These are phyloP conservation scores for Tylopilus sp. DNA, from an alignment of 1,284 basidiomycete species.

Conservation along the genomic window DNA sequence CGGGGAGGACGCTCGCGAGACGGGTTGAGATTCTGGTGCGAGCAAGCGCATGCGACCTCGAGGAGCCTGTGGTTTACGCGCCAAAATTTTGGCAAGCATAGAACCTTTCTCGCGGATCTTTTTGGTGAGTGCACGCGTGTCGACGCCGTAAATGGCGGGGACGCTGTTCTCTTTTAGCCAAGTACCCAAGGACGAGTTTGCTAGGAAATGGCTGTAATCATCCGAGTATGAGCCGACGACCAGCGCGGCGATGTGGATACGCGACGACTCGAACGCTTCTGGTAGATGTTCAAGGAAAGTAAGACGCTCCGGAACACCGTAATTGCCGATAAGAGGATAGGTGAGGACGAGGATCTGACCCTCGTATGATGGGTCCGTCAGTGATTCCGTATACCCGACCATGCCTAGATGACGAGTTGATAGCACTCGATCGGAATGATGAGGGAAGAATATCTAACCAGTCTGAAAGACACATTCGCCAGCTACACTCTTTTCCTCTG, in stretches of 20 bases:
- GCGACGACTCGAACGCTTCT: constrained; percentile 87
- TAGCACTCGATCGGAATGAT: constrained; percentile 12
- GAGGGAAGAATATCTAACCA: constrained; percentile 56
- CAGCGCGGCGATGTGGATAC: constrained; percentile 91
- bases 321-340: constrained; percentile 97
- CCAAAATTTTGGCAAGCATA: constrained; percentile 84
- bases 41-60: constrained; percentile 35
- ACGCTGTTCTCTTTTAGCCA: constrained; percentile 97
- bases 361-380: constrained; percentile 98
- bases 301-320: constrained; percentile 89
- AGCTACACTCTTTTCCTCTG: constrained; percentile 84
- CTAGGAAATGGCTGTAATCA: constrained; percentile 95
- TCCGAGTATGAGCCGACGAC: constrained; percentile 94
- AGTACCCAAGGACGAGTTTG: constrained; percentile 80
- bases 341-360: constrained; percentile 98
- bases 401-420: constrained; percentile 63
- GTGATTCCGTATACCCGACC: constrained; percentile 98
- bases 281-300: constrained; percentile 62
- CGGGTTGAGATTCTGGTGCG: constrained; percentile 38
- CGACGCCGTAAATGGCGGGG: constrained; percentile 95
- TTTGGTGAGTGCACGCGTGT: constrained; percentile 97
- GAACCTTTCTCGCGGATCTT: constrained; percentile 92
- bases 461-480: constrained; percentile 99
- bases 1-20: constrained; percentile 58
- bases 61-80: constrained; percentile 50